Conservation (phyloP, 306 rosid genomes). For the Oemleria cerasiformis region DNA sequence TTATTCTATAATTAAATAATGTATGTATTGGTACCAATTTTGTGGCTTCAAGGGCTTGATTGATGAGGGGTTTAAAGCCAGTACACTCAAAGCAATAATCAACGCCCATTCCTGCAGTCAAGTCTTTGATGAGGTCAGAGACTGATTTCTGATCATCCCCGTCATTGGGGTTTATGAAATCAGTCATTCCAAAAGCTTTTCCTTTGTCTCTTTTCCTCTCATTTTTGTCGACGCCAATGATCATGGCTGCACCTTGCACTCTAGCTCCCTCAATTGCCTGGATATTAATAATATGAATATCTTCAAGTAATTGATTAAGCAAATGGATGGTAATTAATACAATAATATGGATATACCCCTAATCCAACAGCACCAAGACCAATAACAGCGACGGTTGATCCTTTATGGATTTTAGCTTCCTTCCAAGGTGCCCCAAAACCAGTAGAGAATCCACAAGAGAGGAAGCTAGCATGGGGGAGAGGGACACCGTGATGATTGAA, state of each 20-base stretch:
- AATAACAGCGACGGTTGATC: slow-evolving; percentile 34
- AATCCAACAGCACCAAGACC: slow-evolving; percentile 46
- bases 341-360: slow-evolving; percentile 16
- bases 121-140: slow-evolving; percentile 36
- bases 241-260: slow-evolving; percentile 37
- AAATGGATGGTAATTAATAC: no score
- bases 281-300: no score
- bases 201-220: slow-evolving; percentile 36
- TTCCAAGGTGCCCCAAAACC: slow-evolving; percentile 44
- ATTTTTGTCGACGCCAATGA: slow-evolving; percentile 53
- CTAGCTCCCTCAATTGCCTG: slow-evolving; percentile 37
- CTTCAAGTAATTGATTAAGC: no score
- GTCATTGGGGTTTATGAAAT: slow-evolving; percentile 35
- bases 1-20: no score
- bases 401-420: slow-evolving; percentile 21
- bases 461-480: slow-evolving; percentile 30
- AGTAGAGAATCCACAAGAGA: slow-evolving; percentile 44
- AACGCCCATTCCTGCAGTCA: slow-evolving; percentile 53
- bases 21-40: slow-evolving; percentile 32
- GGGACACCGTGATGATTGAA: background rate
- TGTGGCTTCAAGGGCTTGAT: slow-evolving; percentile 46
- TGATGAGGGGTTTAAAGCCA: slow-evolving; percentile 34
- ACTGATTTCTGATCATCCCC: slow-evolving; percentile 17
- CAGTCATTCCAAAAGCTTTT: slow-evolving; percentile 47
- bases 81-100: slow-evolving; percentile 57